Conservation (phyloP, 2,329 filamentous ascomycete genomes). For the Phoma herbarum region DNA sequence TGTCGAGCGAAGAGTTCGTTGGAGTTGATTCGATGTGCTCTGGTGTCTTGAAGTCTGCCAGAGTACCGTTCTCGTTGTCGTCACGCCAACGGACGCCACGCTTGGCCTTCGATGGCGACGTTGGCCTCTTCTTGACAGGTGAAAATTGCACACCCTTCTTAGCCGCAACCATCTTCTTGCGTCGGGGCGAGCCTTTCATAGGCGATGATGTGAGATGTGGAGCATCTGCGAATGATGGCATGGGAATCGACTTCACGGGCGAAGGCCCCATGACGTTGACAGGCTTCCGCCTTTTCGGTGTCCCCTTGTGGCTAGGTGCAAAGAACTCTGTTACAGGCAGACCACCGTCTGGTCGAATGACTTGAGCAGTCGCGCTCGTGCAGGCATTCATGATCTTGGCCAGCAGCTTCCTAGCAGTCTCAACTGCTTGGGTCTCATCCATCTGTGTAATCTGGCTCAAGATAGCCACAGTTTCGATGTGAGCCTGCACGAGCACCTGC, state of each 20-base stretch:
- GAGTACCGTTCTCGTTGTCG: slow-evolving; percentile 82
- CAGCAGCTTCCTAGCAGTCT: slow-evolving; percentile 79
- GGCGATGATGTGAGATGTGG: slow-evolving; percentile 66
- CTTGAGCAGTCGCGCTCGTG: slow-evolving; percentile 76
- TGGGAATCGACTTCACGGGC: slow-evolving; percentile 54
- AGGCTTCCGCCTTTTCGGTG: slow-evolving; percentile 74
- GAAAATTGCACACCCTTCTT: slow-evolving; percentile 82
- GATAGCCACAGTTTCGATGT: slow-evolving; percentile 89
- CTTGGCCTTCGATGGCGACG: slow-evolving; percentile 67
- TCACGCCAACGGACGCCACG: slow-evolving; percentile 91
- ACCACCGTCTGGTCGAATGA: slow-evolving; percentile 88
- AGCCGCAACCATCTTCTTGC: slow-evolving; percentile 70
- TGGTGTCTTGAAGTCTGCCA: slow-evolving; percentile 93
- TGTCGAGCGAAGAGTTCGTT: slow-evolving; percentile 63
- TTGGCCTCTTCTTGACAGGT: slow-evolving; percentile 75
- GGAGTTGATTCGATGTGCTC: slow-evolving; percentile 70
- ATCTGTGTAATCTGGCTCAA: slow-evolving; percentile 83
- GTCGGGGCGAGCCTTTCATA: slow-evolving; percentile 79
- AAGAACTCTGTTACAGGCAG: slow-evolving; percentile 70
- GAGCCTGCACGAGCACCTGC: slow-evolving; percentile 84
- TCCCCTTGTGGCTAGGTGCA: slow-evolving; percentile 75
- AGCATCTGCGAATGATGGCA: slow-evolving; percentile 43
- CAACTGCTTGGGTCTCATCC: slow-evolving; percentile 82
- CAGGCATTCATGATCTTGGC: slow-evolving; percentile 80
- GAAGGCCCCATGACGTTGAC: slow-evolving; percentile 58